Evolutionary conservation across 1,139 yeast genomes (phyloP).

Genomic region (Blastobotrys buckinghamii): DNA sequence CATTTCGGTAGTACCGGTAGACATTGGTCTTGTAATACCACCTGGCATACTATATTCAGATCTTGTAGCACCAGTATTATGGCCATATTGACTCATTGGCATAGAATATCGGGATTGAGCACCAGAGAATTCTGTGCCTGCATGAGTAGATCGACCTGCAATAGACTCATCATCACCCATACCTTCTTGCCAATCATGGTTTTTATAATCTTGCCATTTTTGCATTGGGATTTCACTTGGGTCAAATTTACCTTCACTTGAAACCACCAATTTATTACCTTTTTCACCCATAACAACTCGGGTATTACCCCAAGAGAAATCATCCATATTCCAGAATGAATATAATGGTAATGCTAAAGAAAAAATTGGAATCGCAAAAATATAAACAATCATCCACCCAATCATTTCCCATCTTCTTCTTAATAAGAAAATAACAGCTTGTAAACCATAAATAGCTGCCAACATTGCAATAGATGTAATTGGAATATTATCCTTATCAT

Average conservation of each 20-base stretch:
- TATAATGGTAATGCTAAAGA: slow-evolving; percentile 37
- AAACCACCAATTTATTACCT: slow-evolving; percentile 34
- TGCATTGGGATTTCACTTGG: slow-evolving; percentile 37
- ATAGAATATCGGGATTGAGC: slow-evolving; percentile 15
- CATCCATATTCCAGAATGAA: slow-evolving; percentile 42
- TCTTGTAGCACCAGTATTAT: background rate
- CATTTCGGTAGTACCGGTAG: slow-evolving; percentile 10
- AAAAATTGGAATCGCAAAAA: slow-evolving; percentile 37
- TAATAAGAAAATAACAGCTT: slow-evolving; percentile 36
- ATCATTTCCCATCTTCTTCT: slow-evolving; percentile 41
- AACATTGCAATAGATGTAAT: slow-evolving; percentile 36
- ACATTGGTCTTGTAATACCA: slow-evolving; percentile 9
- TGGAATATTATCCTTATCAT: slow-evolving; percentile 31
- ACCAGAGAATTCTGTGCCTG: slow-evolving; percentile 5
- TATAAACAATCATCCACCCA: slow-evolving; percentile 40
- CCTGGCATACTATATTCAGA: slow-evolving; percentile 8
- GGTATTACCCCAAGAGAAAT: slow-evolving; percentile 43
- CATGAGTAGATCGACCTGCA: slow-evolving; percentile 12
- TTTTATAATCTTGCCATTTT: slow-evolving; percentile 38
- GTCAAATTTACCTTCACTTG: slow-evolving; percentile 38
- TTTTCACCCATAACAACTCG: slow-evolving; percentile 40
- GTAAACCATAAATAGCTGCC: slow-evolving; percentile 39
- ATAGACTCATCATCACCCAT: slow-evolving; percentile 17
- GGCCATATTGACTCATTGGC: slow-evolving; percentile 7
- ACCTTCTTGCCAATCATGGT: slow-evolving; percentile 29